Evolutionary conservation across 2,329 filamentous ascomycete genomes (phyloP).

Genomic region (Fusarium oligoseptatum): DNA sequence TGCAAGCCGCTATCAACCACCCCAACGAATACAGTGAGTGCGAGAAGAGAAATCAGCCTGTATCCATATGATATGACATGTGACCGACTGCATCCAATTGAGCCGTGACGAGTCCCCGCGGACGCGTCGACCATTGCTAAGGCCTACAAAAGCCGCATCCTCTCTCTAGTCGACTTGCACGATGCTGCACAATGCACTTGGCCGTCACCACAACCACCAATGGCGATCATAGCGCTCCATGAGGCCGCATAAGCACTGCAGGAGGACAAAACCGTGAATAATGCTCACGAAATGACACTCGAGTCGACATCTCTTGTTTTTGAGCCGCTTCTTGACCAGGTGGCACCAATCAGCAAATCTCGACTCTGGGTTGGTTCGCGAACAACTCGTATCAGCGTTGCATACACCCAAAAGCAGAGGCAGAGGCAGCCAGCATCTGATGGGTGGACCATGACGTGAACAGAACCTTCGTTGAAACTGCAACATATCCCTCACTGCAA

Average conservation of each 20-base stretch:
- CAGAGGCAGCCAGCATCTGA: background rate
- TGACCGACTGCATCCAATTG: constrained; percentile 7
- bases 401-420: background rate
- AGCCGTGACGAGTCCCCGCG: background rate
- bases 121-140: background rate
- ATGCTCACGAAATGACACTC: background rate
- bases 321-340: constrained; percentile 1
- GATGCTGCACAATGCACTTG: constrained; percentile 15
- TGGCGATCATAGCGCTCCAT: background rate
- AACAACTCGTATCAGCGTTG: constrained; percentile 21
- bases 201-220: constrained; percentile 12
- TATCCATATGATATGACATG: constrained; percentile 6
- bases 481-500: background rate
- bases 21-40: background rate
- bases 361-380: background rate
- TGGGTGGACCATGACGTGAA: background rate
- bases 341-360: constrained; percentile 2
- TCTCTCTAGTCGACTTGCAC: background rate
- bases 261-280: constrained; percentile 6
- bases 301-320: background rate
- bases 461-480: background rate
- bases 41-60: background rate
- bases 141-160: background rate
- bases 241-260: constrained; percentile 11
- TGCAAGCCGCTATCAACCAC: background rate